Evolutionary conservation across 495 filamentous ascomycete genomes (phyloP), one percentile per base, ranked within the genome.

Genomic region (Antarctomyces pellizariae): DNA sequence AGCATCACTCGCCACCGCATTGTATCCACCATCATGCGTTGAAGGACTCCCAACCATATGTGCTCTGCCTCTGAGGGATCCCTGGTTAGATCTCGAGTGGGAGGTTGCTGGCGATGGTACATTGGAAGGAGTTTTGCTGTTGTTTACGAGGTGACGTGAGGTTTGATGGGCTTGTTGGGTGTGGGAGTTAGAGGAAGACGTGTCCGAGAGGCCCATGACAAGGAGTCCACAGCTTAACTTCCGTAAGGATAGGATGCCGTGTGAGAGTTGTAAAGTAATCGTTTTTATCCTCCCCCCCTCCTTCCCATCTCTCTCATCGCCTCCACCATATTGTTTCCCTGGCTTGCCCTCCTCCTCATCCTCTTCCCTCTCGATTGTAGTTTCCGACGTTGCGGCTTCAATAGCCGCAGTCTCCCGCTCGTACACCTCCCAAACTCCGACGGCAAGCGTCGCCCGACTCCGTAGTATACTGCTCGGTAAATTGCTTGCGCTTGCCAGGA

Each of bases 121-220:
- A 9, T 19, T 5, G 24, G 24, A 6, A 5, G 5, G 6, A 25
- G 7, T 7, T 7, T 7, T 6, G 24, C 24, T 7, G 6, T 13
- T 25, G 12, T 3, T 17, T 32, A 24, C 25, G 13, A 16, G 27
- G 11, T 1, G 29, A 30, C 2, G n/a, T 18, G 13, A 5, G 28
- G 21, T 9, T 26, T n/a, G n/a, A n/a, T n/a, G 27, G 11, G 17
- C 18, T 15, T 15, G 18, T 12, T 25, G 15, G 4, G 26, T 18
- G 6, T 30, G 24, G 7, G 18, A 22, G 18, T 5, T 29, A 23
- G 25, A 15, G 9, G 14, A 3, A 6, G 33, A 13, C 7, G 35
- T 24, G n/a, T 53, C 52, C n/a, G 59, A 57, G 24, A 62, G 46
- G 35, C 54, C 59, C 24, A 65, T 49, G 33, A 63, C 60, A 19